phyloP scores from a whole-genome alignment of 2,329 filamentous ascomycete species.

The Pseudogymnoascus verrucosus region DNA sequence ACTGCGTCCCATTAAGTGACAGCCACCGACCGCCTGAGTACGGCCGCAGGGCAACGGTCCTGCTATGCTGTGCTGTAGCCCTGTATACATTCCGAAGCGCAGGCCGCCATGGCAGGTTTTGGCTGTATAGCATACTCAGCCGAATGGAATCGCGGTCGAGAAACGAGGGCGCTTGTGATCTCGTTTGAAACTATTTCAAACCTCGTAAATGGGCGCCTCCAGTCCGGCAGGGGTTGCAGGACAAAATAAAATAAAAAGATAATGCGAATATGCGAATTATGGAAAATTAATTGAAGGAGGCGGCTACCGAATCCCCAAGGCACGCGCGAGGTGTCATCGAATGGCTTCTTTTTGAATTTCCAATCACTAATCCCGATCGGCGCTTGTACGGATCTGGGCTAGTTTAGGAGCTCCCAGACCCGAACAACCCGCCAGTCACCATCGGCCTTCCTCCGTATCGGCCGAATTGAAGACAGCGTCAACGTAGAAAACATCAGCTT shows the following conservation, averaged over 20 bases:
- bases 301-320: constrained; percentile 5
- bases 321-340: constrained; percentile 6
- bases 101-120: constrained; percentile 57
- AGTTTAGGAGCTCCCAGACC: constrained; percentile 5
- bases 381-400: neutral
- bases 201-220: neutral
- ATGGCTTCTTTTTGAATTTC: constrained; percentile 7
- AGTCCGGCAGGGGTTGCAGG: neutral
- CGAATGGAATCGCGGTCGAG: constrained; percentile 2
- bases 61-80: constrained; percentile 15
- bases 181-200: neutral
- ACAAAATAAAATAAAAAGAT: constrained; percentile 5
- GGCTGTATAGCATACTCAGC: constrained; percentile 53
- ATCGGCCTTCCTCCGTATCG: neutral
- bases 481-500: neutral
- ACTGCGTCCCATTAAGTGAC: constrained; percentile 7
- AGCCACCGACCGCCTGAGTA: constrained; percentile 17
- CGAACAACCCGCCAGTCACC: neutral
- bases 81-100: constrained; percentile 32
- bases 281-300: neutral
- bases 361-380: constrained; percentile 6
- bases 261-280: constrained; percentile 5
- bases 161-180: neutral
- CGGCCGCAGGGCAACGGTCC: constrained; percentile 18
- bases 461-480: neutral